phyloP scores from a whole-genome alignment of 768 basidiomycete species.

The Termitomyces sp. region DNA sequence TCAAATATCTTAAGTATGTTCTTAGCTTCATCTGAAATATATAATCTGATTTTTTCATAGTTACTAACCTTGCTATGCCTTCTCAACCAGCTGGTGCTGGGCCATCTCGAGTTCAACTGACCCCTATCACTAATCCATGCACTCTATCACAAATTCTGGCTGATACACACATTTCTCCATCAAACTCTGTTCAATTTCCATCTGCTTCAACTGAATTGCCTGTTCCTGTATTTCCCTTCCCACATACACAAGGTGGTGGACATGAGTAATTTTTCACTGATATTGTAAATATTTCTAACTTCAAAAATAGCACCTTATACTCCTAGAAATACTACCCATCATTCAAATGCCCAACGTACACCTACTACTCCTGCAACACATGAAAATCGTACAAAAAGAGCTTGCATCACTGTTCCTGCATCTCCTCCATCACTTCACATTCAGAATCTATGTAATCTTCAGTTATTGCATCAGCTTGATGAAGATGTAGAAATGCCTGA shows the following conservation, averaged over 20 bases:
- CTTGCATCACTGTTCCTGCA: too few relatives aligned
- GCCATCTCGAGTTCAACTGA: background rate
- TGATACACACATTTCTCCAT: background rate
- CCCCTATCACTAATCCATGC: background rate
- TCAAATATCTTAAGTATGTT: too few relatives aligned
- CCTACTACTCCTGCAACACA: too few relatives aligned
- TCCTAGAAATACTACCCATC: background rate
- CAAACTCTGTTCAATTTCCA: too few relatives aligned
- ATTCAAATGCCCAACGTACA: background rate
- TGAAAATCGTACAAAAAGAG: too few relatives aligned
- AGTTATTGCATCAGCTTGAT: too few relatives aligned
- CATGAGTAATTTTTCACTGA: background rate
- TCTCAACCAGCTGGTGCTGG: background rate
- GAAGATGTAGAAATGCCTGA: too few relatives aligned
- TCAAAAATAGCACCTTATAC: background rate
- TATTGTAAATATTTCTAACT: too few relatives aligned
- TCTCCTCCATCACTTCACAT: too few relatives aligned
- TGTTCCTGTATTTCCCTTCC: background rate
- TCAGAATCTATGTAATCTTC: too few relatives aligned
- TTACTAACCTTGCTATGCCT: background rate
- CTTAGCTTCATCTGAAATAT: too few relatives aligned
- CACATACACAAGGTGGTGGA: background rate
- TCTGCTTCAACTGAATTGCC: background rate
- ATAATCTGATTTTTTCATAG: background rate
- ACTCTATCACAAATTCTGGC: background rate